Conservation (phyloP, 352 stramenopile species). For the Globisporangium alternatum region DNA sequence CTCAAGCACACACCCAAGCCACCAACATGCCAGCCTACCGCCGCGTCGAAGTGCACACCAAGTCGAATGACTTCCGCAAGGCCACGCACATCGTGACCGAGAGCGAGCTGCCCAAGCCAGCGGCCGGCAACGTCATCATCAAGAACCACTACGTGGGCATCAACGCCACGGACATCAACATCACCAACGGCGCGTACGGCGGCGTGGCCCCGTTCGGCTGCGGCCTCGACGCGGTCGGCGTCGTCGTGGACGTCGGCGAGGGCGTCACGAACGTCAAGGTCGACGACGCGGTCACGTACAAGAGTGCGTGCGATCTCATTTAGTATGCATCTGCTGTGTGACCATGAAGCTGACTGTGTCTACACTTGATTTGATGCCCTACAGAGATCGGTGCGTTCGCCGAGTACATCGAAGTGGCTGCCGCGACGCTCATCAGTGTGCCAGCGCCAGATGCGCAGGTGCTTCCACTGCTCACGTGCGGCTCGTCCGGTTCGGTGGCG, state of each 20-base stretch:
- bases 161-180: conserved; percentile 58
- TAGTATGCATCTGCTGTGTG: background rate
- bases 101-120: conserved; percentile 22
- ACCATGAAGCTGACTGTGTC: background rate
- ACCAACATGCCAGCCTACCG: conserved; percentile 32
- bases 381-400: conserved; percentile 45
- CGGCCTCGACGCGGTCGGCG: conserved; percentile 36
- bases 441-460: background rate
- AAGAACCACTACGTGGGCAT: conserved; percentile 57
- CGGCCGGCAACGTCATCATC: conserved; percentile 29
- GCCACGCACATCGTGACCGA: conserved; percentile 34
- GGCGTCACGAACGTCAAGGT: conserved; percentile 45
- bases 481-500: conserved; percentile 39
- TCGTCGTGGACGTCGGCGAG: conserved; percentile 32
- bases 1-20: background rate
- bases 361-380: background rate
- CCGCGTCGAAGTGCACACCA: conserved; percentile 40
- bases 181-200: conserved; percentile 45
- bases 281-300: conserved; percentile 40
- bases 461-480: conserved; percentile 26
- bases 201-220: conserved; percentile 12
- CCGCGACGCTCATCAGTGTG: conserved; percentile 29
- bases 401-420: conserved; percentile 43
- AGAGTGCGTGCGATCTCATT: conserved; percentile 30
- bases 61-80: conserved; percentile 38